Evolutionary conservation across 208 protist species (phyloP).

Genomic region (Acanthamoeba triangularis): DNA sequence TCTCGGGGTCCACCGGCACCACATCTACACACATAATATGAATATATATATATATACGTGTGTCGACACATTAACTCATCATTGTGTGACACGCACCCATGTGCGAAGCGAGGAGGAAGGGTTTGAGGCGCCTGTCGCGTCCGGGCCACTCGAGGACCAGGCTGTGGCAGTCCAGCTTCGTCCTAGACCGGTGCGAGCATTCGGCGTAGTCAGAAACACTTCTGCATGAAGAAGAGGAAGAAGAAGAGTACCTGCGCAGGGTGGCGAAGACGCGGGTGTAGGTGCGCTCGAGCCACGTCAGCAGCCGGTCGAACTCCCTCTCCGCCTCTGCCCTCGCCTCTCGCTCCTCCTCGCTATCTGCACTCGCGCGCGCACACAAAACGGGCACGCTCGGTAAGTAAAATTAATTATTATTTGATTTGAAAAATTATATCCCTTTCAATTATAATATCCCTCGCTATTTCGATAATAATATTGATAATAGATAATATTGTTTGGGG

Average conservation of each 20-base stretch:
- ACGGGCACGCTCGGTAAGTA: no score
- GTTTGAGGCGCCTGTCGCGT: not conserved
- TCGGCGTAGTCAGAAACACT: not conserved
- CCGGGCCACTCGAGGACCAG: slow-evolving; percentile 7
- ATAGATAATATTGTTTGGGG: not conserved
- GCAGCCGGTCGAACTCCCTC: not conserved
- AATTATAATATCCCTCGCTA: no score
- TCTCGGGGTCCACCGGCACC: slow-evolving; percentile 1
- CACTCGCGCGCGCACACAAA: no score
- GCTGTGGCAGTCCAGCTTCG: slow-evolving; percentile 26
- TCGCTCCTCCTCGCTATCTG: not conserved
- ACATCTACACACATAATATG: not conserved
- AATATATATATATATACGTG: not conserved
- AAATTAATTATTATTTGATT: not conserved
- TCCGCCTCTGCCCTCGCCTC: not conserved
- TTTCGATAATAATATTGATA: no score
- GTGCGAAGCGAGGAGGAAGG: slow-evolving; percentile 3
- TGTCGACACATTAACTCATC: not conserved
- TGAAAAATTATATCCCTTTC: no score
- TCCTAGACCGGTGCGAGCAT: not conserved
- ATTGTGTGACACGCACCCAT: not conserved
- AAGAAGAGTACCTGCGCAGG: not conserved
- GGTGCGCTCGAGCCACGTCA: slow-evolving; percentile 6
- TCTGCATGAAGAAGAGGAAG: not conserved
- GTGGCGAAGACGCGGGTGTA: not conserved